Evolutionary conservation across 768 basidiomycete species (phyloP), one percentile per base, ranked within the genome.

Genomic region (Leccinum subgranulosum): DNA sequence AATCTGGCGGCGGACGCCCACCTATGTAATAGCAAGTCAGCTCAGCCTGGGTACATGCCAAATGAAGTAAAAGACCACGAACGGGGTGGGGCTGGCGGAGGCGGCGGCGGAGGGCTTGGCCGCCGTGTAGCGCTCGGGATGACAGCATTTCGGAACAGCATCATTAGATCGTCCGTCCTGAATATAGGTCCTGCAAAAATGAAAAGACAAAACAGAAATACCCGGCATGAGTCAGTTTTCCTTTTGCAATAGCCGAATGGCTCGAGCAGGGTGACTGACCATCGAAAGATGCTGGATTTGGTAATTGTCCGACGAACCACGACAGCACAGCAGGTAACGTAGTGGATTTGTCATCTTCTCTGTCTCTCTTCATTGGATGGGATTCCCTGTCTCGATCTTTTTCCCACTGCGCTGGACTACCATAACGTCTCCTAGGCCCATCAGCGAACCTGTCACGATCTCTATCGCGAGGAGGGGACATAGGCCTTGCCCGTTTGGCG

Each of bases 161-260:
- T 86, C 85, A 98, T 88, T 39, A 96, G 76, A 71, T 96, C 94
- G 29, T 97, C 94, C 1, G 89, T 87, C 56, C 91, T 81, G 75
- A 96, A 96, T 39, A 92, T 82, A 9, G 94, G 94, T 4, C 94
- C 94, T 95, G 63, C 21, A 52, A 59, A 54, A 31, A 54, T 34
- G 25, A 61, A 54, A 29, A 53, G 57, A 55, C 36, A 54, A 57
- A 46, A 54, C 11, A 51, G 39, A 49, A 58, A 36, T 39, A 43
- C 15, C 14, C 49, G 29, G 4, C 11, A 55, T 48, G 57, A 59
- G 57, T 62, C 56, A 63, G 28, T 21, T 52, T 63, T 55, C 57
- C 33, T 57, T 43, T 53, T 57, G 6, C 55, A 19, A 50, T 50
- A 55, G 46, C 61, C 58, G 58, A 69, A 47, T 31, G 27, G 49